phyloP scores from a whole-genome alignment of 2,329 filamentous ascomycete species.

The Berkeleyomyces rouxiae region DNA sequence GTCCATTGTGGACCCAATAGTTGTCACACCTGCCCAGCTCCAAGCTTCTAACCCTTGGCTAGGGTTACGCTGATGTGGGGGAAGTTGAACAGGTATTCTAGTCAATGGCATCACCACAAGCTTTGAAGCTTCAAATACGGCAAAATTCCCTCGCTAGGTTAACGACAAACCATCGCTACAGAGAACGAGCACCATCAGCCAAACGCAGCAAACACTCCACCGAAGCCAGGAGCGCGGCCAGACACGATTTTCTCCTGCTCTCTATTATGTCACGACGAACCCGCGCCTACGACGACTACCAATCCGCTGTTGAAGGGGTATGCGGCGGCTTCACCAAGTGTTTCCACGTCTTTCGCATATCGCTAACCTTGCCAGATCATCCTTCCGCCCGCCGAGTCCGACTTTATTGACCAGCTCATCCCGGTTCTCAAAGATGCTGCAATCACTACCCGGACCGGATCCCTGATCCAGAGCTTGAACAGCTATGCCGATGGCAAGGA shows the following conservation, averaged over 20 bases:
- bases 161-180: not conserved
- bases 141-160: not conserved
- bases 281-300: slow-evolving; percentile 31
- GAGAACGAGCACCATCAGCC: too few species aligned
- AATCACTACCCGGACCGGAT: slow-evolving; percentile 29
- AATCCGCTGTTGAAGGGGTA: slow-evolving; percentile 30
- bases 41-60: not conserved
- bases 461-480: slow-evolving; percentile 16
- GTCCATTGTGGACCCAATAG: not conserved
- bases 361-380: slow-evolving; percentile 50
- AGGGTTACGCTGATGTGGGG: not conserved
- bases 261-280: slow-evolving; percentile 28
- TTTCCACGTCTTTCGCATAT: slow-evolving; percentile 13
- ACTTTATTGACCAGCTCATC: slow-evolving; percentile 91
- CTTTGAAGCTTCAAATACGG: not conserved
- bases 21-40: not conserved
- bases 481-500: slow-evolving; percentile 78
- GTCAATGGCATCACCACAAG: not conserved
- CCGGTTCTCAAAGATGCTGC: slow-evolving; percentile 85
- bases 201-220: too few species aligned
- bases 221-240: not conserved
- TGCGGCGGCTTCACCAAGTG: slow-evolving; percentile 6
- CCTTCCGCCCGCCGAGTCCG: slow-evolving; percentile 73
- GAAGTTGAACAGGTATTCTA: not conserved
- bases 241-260: not conserved